A percentile compares a stretch with the other conserved stretches of the same genome.
Evolutionary conservation across 768 basidiomycete genomes (phyloP).

Genomic region (Lentinula edodes): DNA sequence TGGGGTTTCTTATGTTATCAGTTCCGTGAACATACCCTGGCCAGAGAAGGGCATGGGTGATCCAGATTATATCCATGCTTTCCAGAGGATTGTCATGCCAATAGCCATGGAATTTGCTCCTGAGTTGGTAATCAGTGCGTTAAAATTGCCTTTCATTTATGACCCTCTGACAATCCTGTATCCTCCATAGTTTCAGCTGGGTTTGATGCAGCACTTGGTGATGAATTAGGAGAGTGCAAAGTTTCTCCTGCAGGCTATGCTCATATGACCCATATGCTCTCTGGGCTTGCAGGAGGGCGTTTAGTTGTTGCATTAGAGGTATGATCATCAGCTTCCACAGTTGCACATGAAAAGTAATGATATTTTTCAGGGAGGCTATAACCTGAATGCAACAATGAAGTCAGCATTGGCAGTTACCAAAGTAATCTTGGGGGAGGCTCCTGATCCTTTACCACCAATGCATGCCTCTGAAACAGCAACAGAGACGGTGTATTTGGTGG

Average conservation of each 20-base stretch:
- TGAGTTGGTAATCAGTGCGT: constrained; percentile 91
- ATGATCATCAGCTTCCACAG: constrained; percentile 8
- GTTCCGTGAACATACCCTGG: constrained; percentile 97
- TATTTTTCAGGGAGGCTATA: constrained; percentile 81
- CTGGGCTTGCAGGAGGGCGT: constrained; percentile 80
- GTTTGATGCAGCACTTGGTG: constrained; percentile 94
- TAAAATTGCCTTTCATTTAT: background rate
- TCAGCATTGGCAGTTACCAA: constrained; percentile 85
- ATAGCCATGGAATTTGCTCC: constrained; percentile 96
- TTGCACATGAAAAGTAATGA: background rate
- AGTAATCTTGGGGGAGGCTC: constrained; percentile 86
- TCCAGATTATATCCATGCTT: constrained; percentile 94
- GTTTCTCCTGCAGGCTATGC: constrained; percentile 93
- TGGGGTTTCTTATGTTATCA: constrained; percentile 23
- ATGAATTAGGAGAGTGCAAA: constrained; percentile 85
- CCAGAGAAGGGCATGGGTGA: constrained; percentile 84
- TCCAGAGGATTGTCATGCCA: constrained; percentile 94
- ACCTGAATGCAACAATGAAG: constrained; percentile 79
- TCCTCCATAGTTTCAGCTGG: constrained; percentile 80
- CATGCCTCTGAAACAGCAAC: constrained; percentile 76
- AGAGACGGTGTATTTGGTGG: constrained; percentile 87
- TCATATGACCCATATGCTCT: constrained; percentile 98
- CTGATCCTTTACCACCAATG: constrained; percentile 67
- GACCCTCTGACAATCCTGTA: background rate
- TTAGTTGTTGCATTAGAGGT: constrained; percentile 95